Percentiles rank a stretch among this genome's conserved stretches.
Evolutionary conservation across 352 stramenopile species (phyloP).

Genomic region (Phytophthora tentaculata): DNA sequence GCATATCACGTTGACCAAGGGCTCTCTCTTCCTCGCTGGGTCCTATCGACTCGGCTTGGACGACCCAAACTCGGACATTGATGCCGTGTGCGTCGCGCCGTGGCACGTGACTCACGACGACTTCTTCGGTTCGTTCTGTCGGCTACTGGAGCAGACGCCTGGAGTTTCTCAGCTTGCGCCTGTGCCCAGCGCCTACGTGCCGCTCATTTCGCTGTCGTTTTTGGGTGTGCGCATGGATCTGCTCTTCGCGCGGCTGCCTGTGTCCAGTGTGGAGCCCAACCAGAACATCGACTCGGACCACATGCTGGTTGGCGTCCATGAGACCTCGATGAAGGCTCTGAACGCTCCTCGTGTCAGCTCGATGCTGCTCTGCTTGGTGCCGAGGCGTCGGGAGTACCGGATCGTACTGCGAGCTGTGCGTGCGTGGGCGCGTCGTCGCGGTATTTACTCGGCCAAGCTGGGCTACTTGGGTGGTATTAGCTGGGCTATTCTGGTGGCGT

Average conservation of each 20-base stretch:
- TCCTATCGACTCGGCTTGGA: slow-evolving; percentile 89
- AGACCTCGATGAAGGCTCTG: slow-evolving; percentile 94
- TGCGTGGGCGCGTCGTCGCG: slow-evolving; percentile 84
- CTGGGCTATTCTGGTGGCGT: slow-evolving; percentile 97
- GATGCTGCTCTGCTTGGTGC: slow-evolving; percentile 93
- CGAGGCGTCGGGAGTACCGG: slow-evolving; percentile 89
- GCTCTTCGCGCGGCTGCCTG: slow-evolving; percentile 86
- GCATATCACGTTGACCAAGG: slow-evolving; percentile 76
- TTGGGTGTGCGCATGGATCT: slow-evolving; percentile 91
- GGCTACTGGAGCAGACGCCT: slow-evolving; percentile 62
- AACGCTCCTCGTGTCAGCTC: slow-evolving; percentile 96
- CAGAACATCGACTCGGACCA: slow-evolving; percentile 88
- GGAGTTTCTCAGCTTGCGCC: slow-evolving; percentile 80
- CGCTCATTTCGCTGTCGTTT: slow-evolving; percentile 92
- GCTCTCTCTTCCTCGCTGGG: slow-evolving; percentile 82
- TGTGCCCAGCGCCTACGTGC: slow-evolving; percentile 92
- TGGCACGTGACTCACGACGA: slow-evolving; percentile 85
- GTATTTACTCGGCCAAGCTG: slow-evolving; percentile 97
- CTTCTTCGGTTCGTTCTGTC: slow-evolving; percentile 86
- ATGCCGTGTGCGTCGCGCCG: slow-evolving; percentile 83
- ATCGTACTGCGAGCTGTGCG: slow-evolving; percentile 79
- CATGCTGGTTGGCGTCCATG: slow-evolving; percentile 93
- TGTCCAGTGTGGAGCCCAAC: slow-evolving; percentile 65
- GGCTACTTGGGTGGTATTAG: slow-evolving; percentile 98
- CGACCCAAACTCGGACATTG: slow-evolving; percentile 84